These are phyloP conservation scores for Clarireedia homoeocarpa DNA, from an alignment of 2,329 filamentous ascomycete species.

Conservation along the genomic window DNA sequence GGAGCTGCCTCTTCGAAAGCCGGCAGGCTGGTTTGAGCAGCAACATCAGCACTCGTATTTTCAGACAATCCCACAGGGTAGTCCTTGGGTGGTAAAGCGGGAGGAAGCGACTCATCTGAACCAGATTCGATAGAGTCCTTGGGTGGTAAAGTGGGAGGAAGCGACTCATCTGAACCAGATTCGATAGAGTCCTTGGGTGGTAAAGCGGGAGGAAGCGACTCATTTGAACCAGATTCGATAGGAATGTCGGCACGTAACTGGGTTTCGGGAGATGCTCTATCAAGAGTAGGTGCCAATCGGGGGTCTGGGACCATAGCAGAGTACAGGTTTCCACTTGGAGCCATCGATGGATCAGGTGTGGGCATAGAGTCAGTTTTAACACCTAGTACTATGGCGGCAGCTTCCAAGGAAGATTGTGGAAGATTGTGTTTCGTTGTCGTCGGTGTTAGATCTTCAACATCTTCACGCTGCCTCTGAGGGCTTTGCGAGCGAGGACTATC, in stretches of 20 bases:
- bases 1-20: no score
- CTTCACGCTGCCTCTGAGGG: slow-evolving; percentile 3
- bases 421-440: slow-evolving; percentile 19
- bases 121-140: slow-evolving; percentile 14
- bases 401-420: slow-evolving; percentile 13
- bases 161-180: slow-evolving; percentile 33
- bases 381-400: slow-evolving; percentile 30
- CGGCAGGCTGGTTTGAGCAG: no score
- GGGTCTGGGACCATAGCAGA: slow-evolving; percentile 20
- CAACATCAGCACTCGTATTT: no score
- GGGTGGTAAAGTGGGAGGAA: slow-evolving; percentile 20
- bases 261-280: slow-evolving; percentile 17
- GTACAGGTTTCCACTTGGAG: slow-evolving; percentile 20
- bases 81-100: background rate
- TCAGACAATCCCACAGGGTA: no score
- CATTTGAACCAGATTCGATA: slow-evolving; percentile 27
- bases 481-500: background rate
- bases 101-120: slow-evolving; percentile 34
- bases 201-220: slow-evolving; percentile 37
- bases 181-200: slow-evolving; percentile 25
- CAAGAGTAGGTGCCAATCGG: slow-evolving; percentile 16
- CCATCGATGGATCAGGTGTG: slow-evolving; percentile 19
- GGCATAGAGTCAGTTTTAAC: slow-evolving; percentile 12
- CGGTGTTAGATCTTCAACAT: slow-evolving; percentile 20
- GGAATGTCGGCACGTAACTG: slow-evolving; percentile 20